Base-by-base conservation (phyloP, 768 basidiomycete species). In the Rhodocollybia butyracea region DNA sequence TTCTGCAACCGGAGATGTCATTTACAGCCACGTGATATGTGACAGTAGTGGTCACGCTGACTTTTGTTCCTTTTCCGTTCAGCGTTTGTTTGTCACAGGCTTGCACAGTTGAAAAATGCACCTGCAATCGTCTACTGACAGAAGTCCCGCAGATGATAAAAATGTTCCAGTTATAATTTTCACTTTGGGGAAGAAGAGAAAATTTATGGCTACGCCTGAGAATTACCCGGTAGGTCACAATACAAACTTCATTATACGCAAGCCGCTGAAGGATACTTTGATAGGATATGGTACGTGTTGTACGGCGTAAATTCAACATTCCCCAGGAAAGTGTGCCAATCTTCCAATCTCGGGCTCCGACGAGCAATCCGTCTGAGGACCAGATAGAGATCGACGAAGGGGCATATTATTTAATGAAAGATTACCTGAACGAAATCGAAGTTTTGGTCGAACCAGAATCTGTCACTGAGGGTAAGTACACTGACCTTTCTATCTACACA, bases 221-320 rank as follows among this genome's bases (percentile, higher is more conserved):
- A 31, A 21, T 12, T 53, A 53, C 31, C 7, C 38, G 3, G 51
- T 53, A 39, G 6, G 40, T 32, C 13, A 5, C n/a, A 22, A 34
- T 22, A 11, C 12, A 29, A 11, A n/a, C 15, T 29, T 19, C 5
- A n/a, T 3, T 29, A 7, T 31, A n/a, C 17, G n/a, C 13, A 26
- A 46, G 10, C 5, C 42, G 6, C 24, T 42, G 21, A n/a, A 30
- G 27, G 29, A 12, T 22, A 13, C 12, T 22, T 3, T 19, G 21
- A 15, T 30, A 53, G 51, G 40, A 31, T 29, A 3, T 42, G 39
- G 51, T 53, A 8, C 51, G 51, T n/a, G 24, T 42, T 10, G 51
- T 53, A 19, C 40, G n/a, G 39, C 39, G 40, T 4, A 53, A 39
- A 42, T 53, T 53, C 17, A 21, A 53, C 27, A 6, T 53, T 10